Percentiles rank a stretch among this genome's conserved stretches.
Evolutionary conservation across 495 filamentous ascomycete species (phyloP).

Genomic region (Penicillium argentinense): DNA sequence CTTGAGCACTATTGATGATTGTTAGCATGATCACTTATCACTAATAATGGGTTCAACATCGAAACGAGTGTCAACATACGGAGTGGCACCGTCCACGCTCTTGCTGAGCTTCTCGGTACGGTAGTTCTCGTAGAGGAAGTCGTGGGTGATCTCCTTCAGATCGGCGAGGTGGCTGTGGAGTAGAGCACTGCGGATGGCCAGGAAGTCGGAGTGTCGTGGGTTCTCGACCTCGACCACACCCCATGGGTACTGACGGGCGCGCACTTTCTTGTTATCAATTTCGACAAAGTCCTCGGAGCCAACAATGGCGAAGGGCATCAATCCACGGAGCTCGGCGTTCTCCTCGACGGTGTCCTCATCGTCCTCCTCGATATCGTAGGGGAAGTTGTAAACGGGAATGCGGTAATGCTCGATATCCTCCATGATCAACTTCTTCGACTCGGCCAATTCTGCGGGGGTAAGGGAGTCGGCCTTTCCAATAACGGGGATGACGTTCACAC

Average conservation of each 20-base stretch:
- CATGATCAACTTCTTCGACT: conserved; percentile 99
- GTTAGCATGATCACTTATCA: conserved; percentile 40
- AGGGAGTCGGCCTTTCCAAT: conserved; percentile 98
- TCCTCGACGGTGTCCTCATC: conserved; percentile 99
- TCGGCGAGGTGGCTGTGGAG: conserved; percentile 97
- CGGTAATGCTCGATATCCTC: conserved; percentile 99
- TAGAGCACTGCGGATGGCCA: conserved; percentile 93
- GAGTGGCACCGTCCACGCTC: conserved; percentile 87
- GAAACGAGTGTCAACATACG: conserved; percentile 62
- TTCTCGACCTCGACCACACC: conserved; percentile 99
- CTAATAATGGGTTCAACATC: too few relatives aligned
- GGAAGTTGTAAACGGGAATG: conserved; percentile 99
- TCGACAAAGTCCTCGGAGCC: conserved; percentile 94
- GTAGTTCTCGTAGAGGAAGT: conserved; percentile 99
- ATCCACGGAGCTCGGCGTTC: conserved; percentile 91
- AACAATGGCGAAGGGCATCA: conserved; percentile 99
- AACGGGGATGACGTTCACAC: conserved; percentile 98
- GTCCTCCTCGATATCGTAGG: conserved; percentile 98
- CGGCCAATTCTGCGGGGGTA: conserved; percentile 92
- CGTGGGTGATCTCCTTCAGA: conserved; percentile 98
- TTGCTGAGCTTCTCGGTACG: conserved; percentile 99
- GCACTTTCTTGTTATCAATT: conserved; percentile 85
- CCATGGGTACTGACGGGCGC: conserved; percentile 97
- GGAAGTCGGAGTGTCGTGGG: conserved; percentile 96
- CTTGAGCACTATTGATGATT: conserved; percentile 39